These are phyloP conservation scores for Ogataea nitratoaversa DNA, from an alignment of 805 yeast species.

Conservation along the genomic window DNA sequence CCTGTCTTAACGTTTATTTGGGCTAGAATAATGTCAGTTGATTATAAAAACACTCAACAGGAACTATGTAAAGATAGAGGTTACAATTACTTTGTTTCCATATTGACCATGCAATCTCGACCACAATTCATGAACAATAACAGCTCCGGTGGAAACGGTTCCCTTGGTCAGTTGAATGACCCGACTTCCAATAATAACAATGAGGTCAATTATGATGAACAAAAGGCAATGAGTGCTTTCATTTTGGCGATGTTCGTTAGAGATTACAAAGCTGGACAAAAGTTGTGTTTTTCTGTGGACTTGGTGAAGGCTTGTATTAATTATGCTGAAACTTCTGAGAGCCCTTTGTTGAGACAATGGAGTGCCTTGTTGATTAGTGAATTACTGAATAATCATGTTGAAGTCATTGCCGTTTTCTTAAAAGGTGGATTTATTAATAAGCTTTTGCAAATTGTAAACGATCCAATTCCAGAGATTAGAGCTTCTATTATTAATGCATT, in stretches of 20 bases:
- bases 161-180: constrained; percentile 20
- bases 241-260: constrained; percentile 80
- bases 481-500: constrained; percentile 77
- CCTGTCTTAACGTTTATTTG: constrained; percentile 94
- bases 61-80: constrained; percentile 91
- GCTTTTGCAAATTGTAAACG: constrained; percentile 58
- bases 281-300: constrained; percentile 71
- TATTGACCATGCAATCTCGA: constrained; percentile 47
- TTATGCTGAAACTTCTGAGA: constrained; percentile 68
- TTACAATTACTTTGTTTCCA: constrained; percentile 78
- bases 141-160: constrained; percentile 7
- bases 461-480: constrained; percentile 94
- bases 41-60: constrained; percentile 82
- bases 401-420: constrained; percentile 68
- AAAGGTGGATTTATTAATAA: constrained; percentile 59
- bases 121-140: constrained; percentile 10
- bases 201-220: constrained; percentile 64
- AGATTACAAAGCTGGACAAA: constrained; percentile 76
- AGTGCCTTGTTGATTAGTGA: constrained; percentile 75
- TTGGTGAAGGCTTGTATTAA: constrained; percentile 61
- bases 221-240: constrained; percentile 93
- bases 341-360: constrained; percentile 91
- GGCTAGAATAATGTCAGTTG: constrained; percentile 97
- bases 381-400: constrained; percentile 66
- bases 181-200: constrained; percentile 28